A percentile compares a stretch with the other conserved stretches of the same genome.
phyloP scores from a whole-genome alignment of 169 alveolate species.

The Ophryocystis elektroscirrha region DNA sequence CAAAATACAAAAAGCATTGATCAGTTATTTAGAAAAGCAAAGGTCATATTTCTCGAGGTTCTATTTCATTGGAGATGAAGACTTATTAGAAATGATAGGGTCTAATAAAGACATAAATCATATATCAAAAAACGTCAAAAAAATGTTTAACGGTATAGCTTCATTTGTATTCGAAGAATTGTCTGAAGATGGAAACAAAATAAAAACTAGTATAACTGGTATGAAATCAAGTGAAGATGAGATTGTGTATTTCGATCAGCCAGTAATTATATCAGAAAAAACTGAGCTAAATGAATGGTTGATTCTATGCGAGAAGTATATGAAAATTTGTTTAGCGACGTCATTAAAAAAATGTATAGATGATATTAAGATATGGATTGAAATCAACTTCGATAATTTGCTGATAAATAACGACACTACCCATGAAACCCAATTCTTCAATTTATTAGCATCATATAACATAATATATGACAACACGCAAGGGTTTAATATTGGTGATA shows the following conservation, averaged over 20 bases:
- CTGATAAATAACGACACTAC: too few species aligned
- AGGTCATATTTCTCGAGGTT: slow-evolving; percentile 89
- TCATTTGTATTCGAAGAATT: slow-evolving; percentile 21
- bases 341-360: slow-evolving; percentile 43
- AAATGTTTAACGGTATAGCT: slow-evolving; percentile 92
- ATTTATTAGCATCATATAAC: slow-evolving; percentile 4
- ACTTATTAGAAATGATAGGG: slow-evolving; percentile 88
- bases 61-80: slow-evolving; percentile 95
- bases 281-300: slow-evolving; percentile 66
- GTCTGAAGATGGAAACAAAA: not conserved
- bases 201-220: not conserved
- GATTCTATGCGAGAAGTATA: slow-evolving; percentile 44
- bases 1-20: not conserved
- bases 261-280: slow-evolving; percentile 41
- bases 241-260: slow-evolving; percentile 37
- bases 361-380: slow-evolving; percentile 12
- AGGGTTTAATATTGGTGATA: not conserved
- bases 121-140: slow-evolving; percentile 75
- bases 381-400: not conserved
- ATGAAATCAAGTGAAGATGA: slow-evolving; percentile 29
- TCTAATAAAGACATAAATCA: slow-evolving; percentile 72
- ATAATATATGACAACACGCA: not conserved
- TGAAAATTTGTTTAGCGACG: slow-evolving; percentile 46
- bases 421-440: too few species aligned
- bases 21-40: slow-evolving; percentile 69